phyloP scores from a whole-genome alignment of 2,329 filamentous ascomycete species.

The Plenodomus biglobosus region DNA sequence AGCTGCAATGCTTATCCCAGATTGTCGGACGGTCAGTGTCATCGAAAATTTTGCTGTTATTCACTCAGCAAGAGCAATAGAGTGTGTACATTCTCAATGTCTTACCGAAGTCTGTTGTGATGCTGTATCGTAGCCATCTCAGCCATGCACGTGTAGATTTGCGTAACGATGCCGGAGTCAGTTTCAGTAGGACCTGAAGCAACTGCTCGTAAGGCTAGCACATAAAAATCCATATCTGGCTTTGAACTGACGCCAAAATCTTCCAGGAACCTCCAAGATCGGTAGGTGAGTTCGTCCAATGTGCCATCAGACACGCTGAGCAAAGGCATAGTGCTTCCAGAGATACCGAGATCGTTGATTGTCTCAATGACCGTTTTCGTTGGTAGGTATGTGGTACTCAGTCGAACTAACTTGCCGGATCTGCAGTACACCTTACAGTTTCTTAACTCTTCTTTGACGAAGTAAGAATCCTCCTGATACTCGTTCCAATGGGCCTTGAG shows the following conservation, averaged over 20 bases:
- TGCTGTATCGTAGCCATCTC: constrained; percentile 5
- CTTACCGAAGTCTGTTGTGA: background rate
- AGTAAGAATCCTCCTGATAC: constrained; percentile 7
- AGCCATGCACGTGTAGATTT: constrained; percentile 5
- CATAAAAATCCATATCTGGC: constrained; percentile 16
- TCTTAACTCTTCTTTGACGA: constrained; percentile 1
- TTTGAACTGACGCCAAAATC: constrained; percentile 11
- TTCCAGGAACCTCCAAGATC: constrained; percentile 19
- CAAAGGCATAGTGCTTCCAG: too few species aligned
- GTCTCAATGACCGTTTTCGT: constrained; percentile 11
- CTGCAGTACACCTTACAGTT: constrained; percentile 8
- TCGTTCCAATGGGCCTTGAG: constrained; percentile 18
- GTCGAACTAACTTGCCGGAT: background rate
- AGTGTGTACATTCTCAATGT: too few species aligned
- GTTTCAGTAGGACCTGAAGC: background rate
- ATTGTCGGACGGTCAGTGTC: too few species aligned
- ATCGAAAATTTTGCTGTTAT: too few species aligned
- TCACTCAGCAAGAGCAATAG: too few species aligned
- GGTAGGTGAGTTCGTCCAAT: constrained; percentile 1
- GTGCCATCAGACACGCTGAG: constrained; percentile 2
- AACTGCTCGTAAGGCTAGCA: background rate
- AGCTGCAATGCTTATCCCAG: too few species aligned
- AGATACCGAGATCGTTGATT: too few species aligned
- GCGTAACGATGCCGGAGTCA: background rate
- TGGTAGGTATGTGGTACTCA: constrained; percentile 13